phyloP scores from a whole-genome alignment of 2,329 filamentous ascomycete genomes.

The Colletotrichum cereale region DNA sequence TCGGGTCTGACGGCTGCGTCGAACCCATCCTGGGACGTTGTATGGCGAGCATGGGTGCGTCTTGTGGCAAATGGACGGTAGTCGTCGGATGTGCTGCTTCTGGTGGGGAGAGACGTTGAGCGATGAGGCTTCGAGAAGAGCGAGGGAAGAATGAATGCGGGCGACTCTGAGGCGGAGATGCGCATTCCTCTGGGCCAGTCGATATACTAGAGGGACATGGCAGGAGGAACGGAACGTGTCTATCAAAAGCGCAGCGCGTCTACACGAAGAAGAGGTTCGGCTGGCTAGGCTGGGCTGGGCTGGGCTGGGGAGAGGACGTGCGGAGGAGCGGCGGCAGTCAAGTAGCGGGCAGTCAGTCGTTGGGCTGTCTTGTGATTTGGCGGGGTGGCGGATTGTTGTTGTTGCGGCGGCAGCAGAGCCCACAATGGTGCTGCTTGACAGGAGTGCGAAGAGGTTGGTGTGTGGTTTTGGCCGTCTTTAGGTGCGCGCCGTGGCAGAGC shows the following conservation, averaged over 20 bases:
- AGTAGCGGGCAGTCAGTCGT: constrained; percentile 22
- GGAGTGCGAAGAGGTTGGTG: constrained; percentile 36
- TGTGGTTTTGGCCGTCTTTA: constrained; percentile 36
- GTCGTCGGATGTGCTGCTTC: constrained; percentile 29
- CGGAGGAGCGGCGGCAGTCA: constrained; percentile 10
- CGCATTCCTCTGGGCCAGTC: constrained; percentile 38
- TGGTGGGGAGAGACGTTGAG: constrained; percentile 20
- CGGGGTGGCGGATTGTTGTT: constrained; percentile 35
- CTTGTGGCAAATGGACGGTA: constrained; percentile 41
- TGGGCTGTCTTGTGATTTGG: constrained; percentile 39
- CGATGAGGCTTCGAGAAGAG: constrained; percentile 5
- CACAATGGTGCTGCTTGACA: constrained; percentile 16
- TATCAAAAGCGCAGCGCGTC: constrained; percentile 28
- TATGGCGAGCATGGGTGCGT: constrained; percentile 69
- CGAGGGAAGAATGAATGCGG: constrained; percentile 29
- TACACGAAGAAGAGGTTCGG: constrained; percentile 14
- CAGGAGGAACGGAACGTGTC: constrained; percentile 24
- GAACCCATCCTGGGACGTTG: constrained; percentile 71
- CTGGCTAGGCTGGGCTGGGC: constrained; percentile 2
- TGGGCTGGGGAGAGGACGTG: constrained; percentile 21
- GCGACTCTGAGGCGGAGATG: constrained; percentile 28
- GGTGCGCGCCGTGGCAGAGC: constrained; percentile 37
- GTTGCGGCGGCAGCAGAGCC: constrained; percentile 25
- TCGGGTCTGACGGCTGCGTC: constrained; percentile 66
- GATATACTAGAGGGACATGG: constrained; percentile 37